Base-by-base conservation (phyloP, 2,329 filamentous ascomycete species). In the Macrophomina tecta region DNA sequence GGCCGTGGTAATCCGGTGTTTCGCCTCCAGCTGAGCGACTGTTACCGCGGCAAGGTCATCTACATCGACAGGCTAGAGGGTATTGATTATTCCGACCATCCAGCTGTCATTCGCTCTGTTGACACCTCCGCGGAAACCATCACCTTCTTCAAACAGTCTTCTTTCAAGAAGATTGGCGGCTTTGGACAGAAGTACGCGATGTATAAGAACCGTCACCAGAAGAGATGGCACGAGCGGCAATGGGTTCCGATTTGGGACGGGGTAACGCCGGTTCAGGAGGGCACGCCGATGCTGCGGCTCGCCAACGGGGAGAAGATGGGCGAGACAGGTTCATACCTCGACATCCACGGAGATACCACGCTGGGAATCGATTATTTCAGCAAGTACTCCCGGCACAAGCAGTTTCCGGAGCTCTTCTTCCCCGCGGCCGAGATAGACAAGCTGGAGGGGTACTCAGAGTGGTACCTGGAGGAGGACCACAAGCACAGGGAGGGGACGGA, bases 161-260 rank as follows among this genome's bases (percentile, higher is more conserved):
- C 56, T 1, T 60, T 60, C 40, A 42, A 34, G 14, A 12, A n/a
- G 1, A 46, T 46, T 9, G 40, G 56, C 8, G 56, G 56, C 2
- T 60, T 60, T 28, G 0, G 8, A 2, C n/a, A 60, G 14, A 60
- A 60, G 40, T 60, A 60, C 40, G 56, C n/a, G 0, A 40, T 18
- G 2, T 60, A 60, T 28, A 14, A 16, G 3, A 60, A 60, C 40
- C 23, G 14, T 7, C 1, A n/a, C 5, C 36, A 42, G 28, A 42
- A 42, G 28, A 7, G 9, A 2, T 46, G 56, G 40, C 56, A 60
- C 16, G 56, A 60, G 28, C 32, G 34, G 28, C 36, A 42, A 16
- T 60, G 56, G 56, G n/a, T 65, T 6, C 62, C 56, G 2, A 18
- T 65, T 3, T 9, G 46, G n/a, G 38, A 65, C n/a, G 38, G 49